Conservation (phyloP, 2,329 filamentous ascomycete species). For the Albophoma yamanashiensis region DNA sequence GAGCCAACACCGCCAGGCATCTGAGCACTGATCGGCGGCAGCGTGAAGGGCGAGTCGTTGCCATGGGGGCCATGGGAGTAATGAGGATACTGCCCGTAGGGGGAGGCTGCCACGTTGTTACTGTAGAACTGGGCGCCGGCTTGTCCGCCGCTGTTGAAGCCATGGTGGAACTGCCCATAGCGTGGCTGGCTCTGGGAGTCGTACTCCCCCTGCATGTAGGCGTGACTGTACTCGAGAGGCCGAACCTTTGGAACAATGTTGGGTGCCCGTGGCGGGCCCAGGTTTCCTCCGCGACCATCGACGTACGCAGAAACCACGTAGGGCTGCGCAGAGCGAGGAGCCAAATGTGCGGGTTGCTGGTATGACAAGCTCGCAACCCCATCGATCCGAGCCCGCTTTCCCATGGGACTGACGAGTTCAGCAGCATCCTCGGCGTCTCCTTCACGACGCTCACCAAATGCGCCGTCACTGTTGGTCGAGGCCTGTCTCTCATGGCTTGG, state of each 20-base stretch:
- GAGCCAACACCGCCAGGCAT: constrained; percentile 1
- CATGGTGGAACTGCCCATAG: not conserved
- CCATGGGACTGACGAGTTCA: constrained; percentile 8
- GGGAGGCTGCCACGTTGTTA: not conserved
- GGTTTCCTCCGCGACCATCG: not conserved
- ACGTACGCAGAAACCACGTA: constrained; percentile 5
- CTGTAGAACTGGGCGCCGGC: not conserved
- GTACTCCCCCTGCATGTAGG: not conserved
- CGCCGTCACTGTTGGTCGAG: not conserved
- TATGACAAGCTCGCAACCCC: constrained; percentile 1
- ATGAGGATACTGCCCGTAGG: not conserved
- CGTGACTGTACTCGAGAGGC: constrained; percentile 8
- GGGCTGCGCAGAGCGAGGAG: not conserved
- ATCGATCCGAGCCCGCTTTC: constrained; percentile 12
- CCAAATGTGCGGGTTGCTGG: not conserved
- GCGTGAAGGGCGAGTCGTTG: constrained; percentile 4
- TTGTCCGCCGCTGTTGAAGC: not conserved
- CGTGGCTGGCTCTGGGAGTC: constrained; percentile 2
- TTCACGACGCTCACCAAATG: constrained; percentile 1
- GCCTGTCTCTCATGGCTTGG: constrained; percentile 1
- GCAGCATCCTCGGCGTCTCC: constrained; percentile 4
- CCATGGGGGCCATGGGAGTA: not conserved
- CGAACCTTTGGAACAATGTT: constrained; percentile 12
- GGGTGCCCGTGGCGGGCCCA: constrained; percentile 8
- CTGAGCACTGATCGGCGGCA: constrained; percentile 15